phyloP scores from a whole-genome alignment of 2,329 filamentous ascomycete genomes.

The Aureobasidium subglaciale region DNA sequence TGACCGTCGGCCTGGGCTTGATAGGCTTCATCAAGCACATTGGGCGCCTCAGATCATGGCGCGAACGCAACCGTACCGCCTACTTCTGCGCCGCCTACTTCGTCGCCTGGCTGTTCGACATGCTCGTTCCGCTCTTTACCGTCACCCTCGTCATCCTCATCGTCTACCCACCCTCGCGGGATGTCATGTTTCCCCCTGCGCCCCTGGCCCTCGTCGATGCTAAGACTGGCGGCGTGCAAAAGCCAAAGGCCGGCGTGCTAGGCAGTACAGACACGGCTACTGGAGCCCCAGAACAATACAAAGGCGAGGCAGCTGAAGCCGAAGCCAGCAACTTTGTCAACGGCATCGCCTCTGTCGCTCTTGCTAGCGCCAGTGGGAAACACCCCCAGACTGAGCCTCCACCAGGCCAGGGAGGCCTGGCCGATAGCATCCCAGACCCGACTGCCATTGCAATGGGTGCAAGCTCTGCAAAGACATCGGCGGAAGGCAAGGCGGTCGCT shows the following conservation, averaged over 20 bases:
- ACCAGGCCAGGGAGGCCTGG: conserved; percentile 34
- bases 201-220: conserved; percentile 66
- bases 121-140: conserved; percentile 58
- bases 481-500: conserved; percentile 44
- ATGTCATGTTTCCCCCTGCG: conserved; percentile 65
- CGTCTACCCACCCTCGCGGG: conserved; percentile 55
- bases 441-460: conserved; percentile 49
- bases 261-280: conserved; percentile 72
- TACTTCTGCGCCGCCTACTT: conserved; percentile 57
- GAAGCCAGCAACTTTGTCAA: conserved; percentile 77
- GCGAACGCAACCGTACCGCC: conserved; percentile 61
- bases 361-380: conserved; percentile 70
- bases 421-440: conserved; percentile 54
- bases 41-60: conserved; percentile 70
- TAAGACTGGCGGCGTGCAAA: conserved; percentile 67
- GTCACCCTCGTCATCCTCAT: conserved; percentile 58
- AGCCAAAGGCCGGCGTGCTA: conserved; percentile 66
- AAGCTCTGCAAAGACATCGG: conserved; percentile 48
- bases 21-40: conserved; percentile 66
- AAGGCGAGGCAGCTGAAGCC: conserved; percentile 75
- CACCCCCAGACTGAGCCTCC: conserved; percentile 60
- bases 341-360: conserved; percentile 61
- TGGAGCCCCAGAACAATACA: conserved; percentile 73
- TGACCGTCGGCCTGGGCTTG: conserved; percentile 64
- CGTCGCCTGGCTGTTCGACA: conserved; percentile 64